Evolutionary conservation across 1,284 basidiomycete species (phyloP), one percentile per base, ranked within the genome.

Genomic region (Malassezia sympodialis): DNA sequence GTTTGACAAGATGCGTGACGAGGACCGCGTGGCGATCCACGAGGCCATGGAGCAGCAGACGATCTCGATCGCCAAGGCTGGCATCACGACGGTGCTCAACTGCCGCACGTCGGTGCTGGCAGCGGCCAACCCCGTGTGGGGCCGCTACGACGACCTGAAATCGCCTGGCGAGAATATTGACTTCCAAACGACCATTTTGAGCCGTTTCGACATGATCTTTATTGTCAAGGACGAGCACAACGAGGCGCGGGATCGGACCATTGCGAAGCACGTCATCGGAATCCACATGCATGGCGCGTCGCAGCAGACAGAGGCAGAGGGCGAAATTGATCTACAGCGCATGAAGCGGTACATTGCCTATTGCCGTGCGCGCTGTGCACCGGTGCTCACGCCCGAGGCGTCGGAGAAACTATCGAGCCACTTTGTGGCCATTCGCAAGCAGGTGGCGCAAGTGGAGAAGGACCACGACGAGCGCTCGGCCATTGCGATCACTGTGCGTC

Each of bases 1-100:
- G 76, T 99, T 99, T 69, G 94, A 98, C 79, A 99, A 99, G 80
- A 99, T 98, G 94, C 81, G 93, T 27, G 94, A 98, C 72, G 93
- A 96, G 76, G 94, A 98, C 73, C 84, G 94, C 57, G 94, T 98
- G 2, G 94, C 94, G 0, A 98, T 98, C 59, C 94, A 98, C 77
- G 94, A 98, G 78, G 94, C 93, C 15, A 99, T 99, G 93, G 93
- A 99, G 72, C 93, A 99, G 74, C 93, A 99, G 75, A 99, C 93
- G 0, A 98, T 99, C 66, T 98, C 94, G 2, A 96, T 99, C 64
- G 93, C 93, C 31, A 99, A 99, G 76, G 94, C 94, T 2, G 94
- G 94, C 63, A 99, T 99, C 63, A 98, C 94, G 0, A 99, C 94
- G 0, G 90, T 96, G 23, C 79, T 99, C 35, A 98, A 98, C 77